phyloP scores from a whole-genome alignment of 139 green algal genomes.

The Haematococcus sp. region DNA sequence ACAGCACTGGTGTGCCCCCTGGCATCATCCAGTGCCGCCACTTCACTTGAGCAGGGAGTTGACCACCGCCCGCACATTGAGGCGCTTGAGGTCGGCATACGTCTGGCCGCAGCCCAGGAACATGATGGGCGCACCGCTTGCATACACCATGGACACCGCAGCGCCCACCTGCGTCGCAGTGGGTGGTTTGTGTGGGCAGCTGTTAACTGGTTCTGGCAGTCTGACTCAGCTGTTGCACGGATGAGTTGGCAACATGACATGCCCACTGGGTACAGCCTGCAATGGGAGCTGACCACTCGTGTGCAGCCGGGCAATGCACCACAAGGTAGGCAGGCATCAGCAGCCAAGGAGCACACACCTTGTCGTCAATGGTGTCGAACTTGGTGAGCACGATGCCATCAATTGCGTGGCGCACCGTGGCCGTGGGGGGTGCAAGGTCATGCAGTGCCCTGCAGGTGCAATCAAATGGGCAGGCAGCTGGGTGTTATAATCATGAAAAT shows the following conservation, averaged over 20 bases:
- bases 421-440: conserved; percentile 31
- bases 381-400: conserved; percentile 95
- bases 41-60: conserved; percentile 78
- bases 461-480: not conserved
- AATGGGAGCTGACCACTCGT: too few relatives aligned
- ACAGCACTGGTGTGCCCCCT: too few relatives aligned
- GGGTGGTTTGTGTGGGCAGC: not conserved
- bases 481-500: too few relatives aligned
- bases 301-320: too few relatives aligned
- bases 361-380: conserved; percentile 99
- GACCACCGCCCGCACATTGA: conserved; percentile 93
- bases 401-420: conserved; percentile 44
- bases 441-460: conserved; percentile 20
- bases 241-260: not conserved
- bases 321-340: too few relatives aligned
- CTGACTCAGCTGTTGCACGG: not conserved
- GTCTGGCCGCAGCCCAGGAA: conserved; percentile 98
- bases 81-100: conserved; percentile 92
- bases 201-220: not conserved
- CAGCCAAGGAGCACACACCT: conserved; percentile 48
- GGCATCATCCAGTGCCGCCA: too few relatives aligned
- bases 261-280: too few relatives aligned
- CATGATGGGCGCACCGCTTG: conserved; percentile 91
- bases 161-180: conserved; percentile 68
- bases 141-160: conserved; percentile 98